A percentile compares a stretch with the other conserved stretches of the same genome.
Conservation (phyloP, 1,284 basidiomycete genomes). For the Peniophora sp. region DNA sequence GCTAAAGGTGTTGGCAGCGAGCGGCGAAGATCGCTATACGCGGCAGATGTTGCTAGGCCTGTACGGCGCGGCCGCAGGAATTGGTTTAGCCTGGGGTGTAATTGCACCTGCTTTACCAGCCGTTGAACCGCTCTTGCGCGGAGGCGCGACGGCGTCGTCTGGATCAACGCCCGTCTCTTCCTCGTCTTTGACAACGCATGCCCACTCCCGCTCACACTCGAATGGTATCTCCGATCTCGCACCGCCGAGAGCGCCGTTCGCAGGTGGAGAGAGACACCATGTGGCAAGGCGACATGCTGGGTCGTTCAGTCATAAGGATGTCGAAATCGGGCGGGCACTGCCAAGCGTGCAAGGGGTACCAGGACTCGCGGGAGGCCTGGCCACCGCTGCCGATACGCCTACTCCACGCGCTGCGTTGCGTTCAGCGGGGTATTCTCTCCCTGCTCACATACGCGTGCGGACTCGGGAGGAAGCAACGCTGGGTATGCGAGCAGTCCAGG, state of each 20-base stretch:
- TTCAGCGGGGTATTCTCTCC: constrained; percentile 7
- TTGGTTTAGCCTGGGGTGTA: constrained; percentile 78
- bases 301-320: constrained; percentile 87
- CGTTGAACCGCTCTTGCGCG: constrained; percentile 62
- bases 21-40: constrained; percentile 83
- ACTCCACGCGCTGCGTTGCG: constrained; percentile 37
- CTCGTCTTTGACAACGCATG: constrained; percentile 16
- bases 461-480: constrained; percentile 47
- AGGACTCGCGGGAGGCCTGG: constrained; percentile 14
- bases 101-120: constrained; percentile 71
- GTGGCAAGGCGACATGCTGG: constrained; percentile 81
- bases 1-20: constrained; percentile 66
- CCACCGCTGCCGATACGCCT: constrained; percentile 25
- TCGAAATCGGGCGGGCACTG: constrained; percentile 79
- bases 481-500: constrained; percentile 27
- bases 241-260: constrained; percentile 9
- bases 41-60: constrained; percentile 84
- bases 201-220: constrained; percentile 8
- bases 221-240: constrained; percentile 2
- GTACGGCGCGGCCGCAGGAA: constrained; percentile 87
- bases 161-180: constrained; percentile 21
- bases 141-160: constrained; percentile 20
- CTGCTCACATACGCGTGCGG: constrained; percentile 44
- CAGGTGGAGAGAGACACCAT: constrained; percentile 16
- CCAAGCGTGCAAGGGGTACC: constrained; percentile 50